Base-by-base conservation (phyloP, 768 basidiomycete genomes). In the Hebeloma cylindrosporum region DNA sequence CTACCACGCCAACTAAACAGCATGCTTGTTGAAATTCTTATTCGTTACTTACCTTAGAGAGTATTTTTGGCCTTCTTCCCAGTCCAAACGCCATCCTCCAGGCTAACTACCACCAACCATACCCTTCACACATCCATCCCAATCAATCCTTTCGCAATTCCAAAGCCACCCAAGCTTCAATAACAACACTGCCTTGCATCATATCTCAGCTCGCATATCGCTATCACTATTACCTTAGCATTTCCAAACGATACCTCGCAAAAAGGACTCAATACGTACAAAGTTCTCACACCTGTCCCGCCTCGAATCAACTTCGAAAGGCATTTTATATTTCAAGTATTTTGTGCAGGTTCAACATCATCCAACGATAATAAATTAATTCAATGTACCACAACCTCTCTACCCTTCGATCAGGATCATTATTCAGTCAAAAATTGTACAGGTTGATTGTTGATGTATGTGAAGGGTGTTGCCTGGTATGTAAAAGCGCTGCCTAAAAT, bases 351-450 rank as follows among this genome's bases (percentile, higher is more conserved):
- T n/a, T n/a, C n/a, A n/a, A n/a, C n/a, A n/a, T n/a, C n/a, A n/a
- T n/a, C n/a, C n/a, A n/a, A n/a, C 51, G 31, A 50, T 52, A 51
- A 31, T 50, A 49, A 41, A 36, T 36, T n/a, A n/a, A 7, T 22
- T 26, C 23, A 40, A 14, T 28, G 26, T 40, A 27, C 26, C 30
- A 40, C 17, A 26, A 27, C 20, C 25, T 16, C n/a, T n/a, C n/a
- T n/a, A n/a, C n/a, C n/a, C n/a, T n/a, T n/a, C n/a, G n/a, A n/a
- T n/a, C n/a, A n/a, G n/a, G n/a, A n/a, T n/a, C n/a, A n/a, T n/a
- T n/a, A n/a, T n/a, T n/a, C n/a, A n/a, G n/a, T n/a, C n/a, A n/a
- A n/a, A n/a, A n/a, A n/a, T n/a, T n/a, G n/a, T n/a, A n/a, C n/a
- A n/a, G n/a, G n/a, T n/a, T n/a, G n/a, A n/a, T n/a, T n/a, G n/a